A percentile compares a stretch with the other conserved stretches of the same genome.
Conservation (phyloP, 495 filamentous ascomycete species). For the Aspergillus cristatus region DNA sequence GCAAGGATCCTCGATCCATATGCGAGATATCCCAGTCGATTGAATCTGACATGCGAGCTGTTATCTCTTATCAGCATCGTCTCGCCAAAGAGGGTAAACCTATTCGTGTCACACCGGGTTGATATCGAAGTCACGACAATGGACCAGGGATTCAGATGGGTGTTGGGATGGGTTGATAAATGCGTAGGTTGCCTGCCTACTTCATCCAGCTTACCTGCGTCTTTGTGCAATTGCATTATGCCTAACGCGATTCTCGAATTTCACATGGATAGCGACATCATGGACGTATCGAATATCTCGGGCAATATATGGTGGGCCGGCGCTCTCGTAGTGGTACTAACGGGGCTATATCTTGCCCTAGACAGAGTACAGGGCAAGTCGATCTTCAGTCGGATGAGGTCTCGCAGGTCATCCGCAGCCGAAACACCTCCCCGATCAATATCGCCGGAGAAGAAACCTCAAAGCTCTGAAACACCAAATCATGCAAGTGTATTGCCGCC, state of each 20-base stretch:
- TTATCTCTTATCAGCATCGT: constrained; percentile 13
- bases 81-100: constrained; percentile 21
- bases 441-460: constrained; percentile 46
- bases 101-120: constrained; percentile 9
- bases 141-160: too few species aligned
- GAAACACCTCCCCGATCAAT: constrained; percentile 49
- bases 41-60: neutral
- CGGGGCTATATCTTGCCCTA: constrained; percentile 12
- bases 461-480: constrained; percentile 15
- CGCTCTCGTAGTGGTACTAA: constrained; percentile 15
- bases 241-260: too few species aligned
- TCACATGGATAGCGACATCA: too few species aligned
- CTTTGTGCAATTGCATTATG: too few species aligned
- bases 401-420: constrained; percentile 29
- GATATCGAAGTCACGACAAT: too few species aligned
- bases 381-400: constrained; percentile 15
- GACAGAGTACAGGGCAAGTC: constrained; percentile 5
- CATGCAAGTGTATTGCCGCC: constrained; percentile 48
- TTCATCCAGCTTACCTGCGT: too few species aligned
- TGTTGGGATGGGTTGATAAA: too few species aligned
- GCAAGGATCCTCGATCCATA: too few species aligned
- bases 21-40: too few species aligned
- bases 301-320: constrained; percentile 18
- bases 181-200: too few species aligned
- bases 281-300: constrained; percentile 4